Evolutionary conservation across 768 basidiomycete genomes (phyloP).

Genomic region (Tylopilus sp.): DNA sequence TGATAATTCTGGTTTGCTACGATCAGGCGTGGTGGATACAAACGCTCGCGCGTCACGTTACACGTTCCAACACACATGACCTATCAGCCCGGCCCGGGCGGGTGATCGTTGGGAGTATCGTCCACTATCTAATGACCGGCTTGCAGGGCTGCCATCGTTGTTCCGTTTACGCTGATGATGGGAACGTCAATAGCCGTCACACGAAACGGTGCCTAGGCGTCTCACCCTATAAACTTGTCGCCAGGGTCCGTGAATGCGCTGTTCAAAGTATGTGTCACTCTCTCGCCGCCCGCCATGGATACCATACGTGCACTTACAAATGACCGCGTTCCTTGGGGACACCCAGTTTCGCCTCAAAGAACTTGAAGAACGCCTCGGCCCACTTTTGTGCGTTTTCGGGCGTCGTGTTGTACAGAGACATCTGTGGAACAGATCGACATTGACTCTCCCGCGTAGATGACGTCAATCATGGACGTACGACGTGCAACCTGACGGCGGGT

Average conservation of each 20-base stretch:
- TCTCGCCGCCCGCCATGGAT: neutral
- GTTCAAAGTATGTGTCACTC: neutral
- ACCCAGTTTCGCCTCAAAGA: conserved; percentile 50
- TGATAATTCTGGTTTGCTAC: too few relatives aligned
- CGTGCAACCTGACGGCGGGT: conserved; percentile 50
- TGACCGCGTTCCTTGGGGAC: conserved; percentile 52
- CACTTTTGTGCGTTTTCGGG: conserved; percentile 46
- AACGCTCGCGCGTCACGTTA: neutral
- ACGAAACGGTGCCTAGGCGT: neutral
- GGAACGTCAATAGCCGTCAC: neutral
- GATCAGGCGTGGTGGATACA: too few relatives aligned
- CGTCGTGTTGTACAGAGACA: conserved; percentile 53
- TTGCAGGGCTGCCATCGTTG: neutral
- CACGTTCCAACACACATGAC: neutral
- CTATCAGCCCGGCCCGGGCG: too few relatives aligned
- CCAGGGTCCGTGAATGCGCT: conserved; percentile 6
- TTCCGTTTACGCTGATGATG: conserved; percentile 2
- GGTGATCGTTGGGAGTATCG: too few relatives aligned
- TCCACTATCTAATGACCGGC: too few relatives aligned
- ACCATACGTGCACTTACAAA: conserved; percentile 35
- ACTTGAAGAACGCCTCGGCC: conserved; percentile 51
- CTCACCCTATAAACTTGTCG: conserved; percentile 2
- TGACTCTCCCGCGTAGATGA: neutral
- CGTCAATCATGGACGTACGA: neutral
- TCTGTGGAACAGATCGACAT: conserved; percentile 31